Evolutionary conservation across 2,329 filamentous ascomycete genomes (phyloP).

Genomic region (Aspergillus floridensis): DNA sequence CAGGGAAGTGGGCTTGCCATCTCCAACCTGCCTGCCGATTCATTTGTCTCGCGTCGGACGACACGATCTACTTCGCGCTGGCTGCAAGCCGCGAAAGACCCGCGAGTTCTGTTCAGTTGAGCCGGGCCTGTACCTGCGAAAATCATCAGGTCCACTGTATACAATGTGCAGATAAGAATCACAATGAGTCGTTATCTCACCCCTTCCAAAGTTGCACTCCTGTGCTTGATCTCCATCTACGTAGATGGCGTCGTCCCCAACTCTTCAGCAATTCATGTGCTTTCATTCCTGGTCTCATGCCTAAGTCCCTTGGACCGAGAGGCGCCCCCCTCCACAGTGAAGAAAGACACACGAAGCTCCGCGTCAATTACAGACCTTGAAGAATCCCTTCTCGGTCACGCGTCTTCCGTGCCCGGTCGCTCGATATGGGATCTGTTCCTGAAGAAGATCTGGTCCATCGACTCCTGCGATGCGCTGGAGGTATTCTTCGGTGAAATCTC

Average conservation of each 20-base stretch:
- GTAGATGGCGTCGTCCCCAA: conserved; percentile 67
- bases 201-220: conserved; percentile 80
- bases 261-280: conserved; percentile 68
- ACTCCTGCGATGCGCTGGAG: conserved; percentile 78
- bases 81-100: background rate
- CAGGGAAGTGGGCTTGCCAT: too few species aligned
- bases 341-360: conserved; percentile 31
- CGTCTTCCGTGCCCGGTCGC: conserved; percentile 64
- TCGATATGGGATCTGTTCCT: conserved; percentile 88
- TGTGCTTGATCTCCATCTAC: conserved; percentile 80
- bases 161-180: conserved; percentile 5
- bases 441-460: conserved; percentile 75
- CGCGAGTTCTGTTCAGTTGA: background rate
- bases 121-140: background rate
- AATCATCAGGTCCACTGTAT: background rate
- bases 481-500: conserved; percentile 66
- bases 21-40: too few species aligned
- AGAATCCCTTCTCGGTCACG: conserved; percentile 43
- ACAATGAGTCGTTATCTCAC: conserved; percentile 78
- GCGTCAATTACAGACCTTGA: conserved; percentile 49
- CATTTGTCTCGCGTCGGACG: too few species aligned
- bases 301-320: conserved; percentile 51
- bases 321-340: conserved; percentile 17
- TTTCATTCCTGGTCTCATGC: conserved; percentile 75
- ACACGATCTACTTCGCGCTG: background rate